Evolutionary conservation across 805 yeast species (phyloP), one percentile per base, ranked within the genome.

Genomic region (Myxozyma vanderwaltii): DNA sequence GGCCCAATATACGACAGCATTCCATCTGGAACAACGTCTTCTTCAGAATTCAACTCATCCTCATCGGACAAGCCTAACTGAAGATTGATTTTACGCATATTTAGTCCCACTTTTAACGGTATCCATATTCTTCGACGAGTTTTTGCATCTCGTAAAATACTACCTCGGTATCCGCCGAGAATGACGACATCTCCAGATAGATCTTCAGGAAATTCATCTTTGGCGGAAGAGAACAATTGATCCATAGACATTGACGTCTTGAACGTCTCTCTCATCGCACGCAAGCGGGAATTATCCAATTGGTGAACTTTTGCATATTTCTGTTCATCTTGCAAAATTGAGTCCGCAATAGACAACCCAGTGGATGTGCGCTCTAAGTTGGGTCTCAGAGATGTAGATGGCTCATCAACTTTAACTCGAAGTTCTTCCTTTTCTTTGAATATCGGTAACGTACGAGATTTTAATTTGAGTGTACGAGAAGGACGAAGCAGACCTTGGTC

Each of bases 121-220:
- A 91, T 82, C 97, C 97, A 91, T 1, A 88, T 81, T 53, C 92
- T 76, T 60, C 85, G 82, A 13, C 77, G 73, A 0, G 96, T 86
- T 12, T 75, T 75, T 0, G 82, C 69, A 68, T 89, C 94, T 45
- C 92, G 72, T 53, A 91, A 74, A 4, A 86, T 81, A 46, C 90
- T 83, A 1, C 97, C 97, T 67, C 97, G 77, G 72, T 88, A 91
- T 0, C 97, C 97, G 4, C 97, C 97, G 72, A 91, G 59, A 1
- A 91, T 77, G 1, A 91, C 82, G 1, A 91, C 79, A 68, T 91
- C 91, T 3, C 97, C 97, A 23, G 84, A 85, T 1, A 90, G 66
- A 26, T 81, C 81, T 6, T 38, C 38, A 6, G 73, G 72, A 55
- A 72, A 67, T 7, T 27, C 52, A 51, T 67, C 66, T 24, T 55